A percentile compares a stretch with the other conserved stretches of the same genome.
Evolutionary conservation across 1,139 yeast genomes (phyloP).

Genomic region (Kazachstania sp.): DNA sequence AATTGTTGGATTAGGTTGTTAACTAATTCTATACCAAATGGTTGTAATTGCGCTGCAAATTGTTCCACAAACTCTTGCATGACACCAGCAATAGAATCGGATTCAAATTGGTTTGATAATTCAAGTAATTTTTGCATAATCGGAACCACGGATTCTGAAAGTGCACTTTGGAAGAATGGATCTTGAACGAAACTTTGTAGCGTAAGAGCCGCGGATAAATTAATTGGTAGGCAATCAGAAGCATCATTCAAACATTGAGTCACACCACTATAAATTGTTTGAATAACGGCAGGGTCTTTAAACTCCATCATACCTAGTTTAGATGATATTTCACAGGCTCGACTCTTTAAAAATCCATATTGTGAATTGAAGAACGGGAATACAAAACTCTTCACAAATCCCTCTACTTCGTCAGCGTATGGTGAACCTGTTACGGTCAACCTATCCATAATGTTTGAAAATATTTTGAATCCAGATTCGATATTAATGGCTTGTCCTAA

Average conservation of each 20-base stretch:
- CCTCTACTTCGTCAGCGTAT: slow-evolving; percentile 59
- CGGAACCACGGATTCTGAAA: slow-evolving; percentile 62
- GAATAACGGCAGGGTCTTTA: slow-evolving; percentile 41
- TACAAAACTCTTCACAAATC: slow-evolving; percentile 52
- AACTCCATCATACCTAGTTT: slow-evolving; percentile 62
- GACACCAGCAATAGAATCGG: slow-evolving; percentile 79
- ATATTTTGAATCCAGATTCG: slow-evolving; percentile 73
- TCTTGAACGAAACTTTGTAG: slow-evolving; percentile 68
- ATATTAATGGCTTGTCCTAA: slow-evolving; percentile 58
- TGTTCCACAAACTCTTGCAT: slow-evolving; percentile 94
- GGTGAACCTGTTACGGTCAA: slow-evolving; percentile 51
- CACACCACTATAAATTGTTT: slow-evolving; percentile 57
- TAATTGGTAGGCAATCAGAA: slow-evolving; percentile 59
- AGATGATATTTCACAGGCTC: slow-evolving; percentile 72
- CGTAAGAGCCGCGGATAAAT: slow-evolving; percentile 76
- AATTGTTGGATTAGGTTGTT: slow-evolving; percentile 73
- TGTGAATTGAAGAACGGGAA: slow-evolving; percentile 63
- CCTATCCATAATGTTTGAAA: slow-evolving; percentile 62
- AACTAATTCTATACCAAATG: slow-evolving; percentile 86
- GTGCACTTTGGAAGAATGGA: slow-evolving; percentile 57
- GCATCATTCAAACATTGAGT: slow-evolving; percentile 49
- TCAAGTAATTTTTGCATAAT: slow-evolving; percentile 74
- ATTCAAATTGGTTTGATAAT: slow-evolving; percentile 74
- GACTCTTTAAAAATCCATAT: slow-evolving; percentile 68
- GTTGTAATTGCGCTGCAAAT: slow-evolving; percentile 81